Conservation (phyloP, 768 basidiomycete species). For the Holtermanniella nyarrowii region DNA sequence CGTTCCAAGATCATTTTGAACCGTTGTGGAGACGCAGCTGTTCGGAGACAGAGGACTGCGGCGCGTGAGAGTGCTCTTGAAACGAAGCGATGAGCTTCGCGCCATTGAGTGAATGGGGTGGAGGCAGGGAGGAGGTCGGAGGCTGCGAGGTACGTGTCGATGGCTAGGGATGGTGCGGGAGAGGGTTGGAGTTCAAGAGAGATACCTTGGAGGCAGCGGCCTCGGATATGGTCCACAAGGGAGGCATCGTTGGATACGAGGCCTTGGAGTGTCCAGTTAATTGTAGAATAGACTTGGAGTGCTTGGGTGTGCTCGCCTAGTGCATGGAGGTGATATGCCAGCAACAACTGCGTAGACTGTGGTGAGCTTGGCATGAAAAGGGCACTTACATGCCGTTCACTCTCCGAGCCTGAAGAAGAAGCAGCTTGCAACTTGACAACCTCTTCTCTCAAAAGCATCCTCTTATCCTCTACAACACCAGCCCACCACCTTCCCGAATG, state of each 20-base stretch:
- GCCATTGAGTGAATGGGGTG: slow-evolving; percentile 48
- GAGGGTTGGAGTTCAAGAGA: slow-evolving; percentile 47
- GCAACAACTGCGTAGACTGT: slow-evolving; percentile 57
- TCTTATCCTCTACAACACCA: slow-evolving; percentile 51
- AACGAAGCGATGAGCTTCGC: slow-evolving; percentile 78
- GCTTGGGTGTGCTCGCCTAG: slow-evolving; percentile 58
- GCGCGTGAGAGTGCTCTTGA: slow-evolving; percentile 76
- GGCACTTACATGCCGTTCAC: no score
- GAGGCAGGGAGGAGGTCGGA: slow-evolving; percentile 15
- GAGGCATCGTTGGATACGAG: slow-evolving; percentile 53
- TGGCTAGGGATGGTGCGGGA: slow-evolving; percentile 15
- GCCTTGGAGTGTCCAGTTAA: slow-evolving; percentile 13
- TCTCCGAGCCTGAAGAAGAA: no score
- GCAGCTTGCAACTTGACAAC: no score
- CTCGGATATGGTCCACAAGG: slow-evolving; percentile 61
- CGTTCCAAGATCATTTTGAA: slow-evolving; percentile 33
- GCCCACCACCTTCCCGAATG: slow-evolving; percentile 52
- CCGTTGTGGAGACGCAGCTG: slow-evolving; percentile 21
- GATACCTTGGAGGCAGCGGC: slow-evolving; percentile 78
- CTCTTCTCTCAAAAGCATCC: slow-evolving; percentile 51
- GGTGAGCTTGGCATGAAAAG: slow-evolving; percentile 1
- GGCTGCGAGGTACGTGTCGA: slow-evolving; percentile 25
- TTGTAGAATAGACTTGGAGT: slow-evolving; percentile 41
- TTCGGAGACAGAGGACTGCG: slow-evolving; percentile 54
- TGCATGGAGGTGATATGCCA: slow-evolving; percentile 75